These are phyloP conservation scores for Acanthamoeba lenticulata DNA, from an alignment of 208 protist species.

Conservation along the genomic window DNA sequence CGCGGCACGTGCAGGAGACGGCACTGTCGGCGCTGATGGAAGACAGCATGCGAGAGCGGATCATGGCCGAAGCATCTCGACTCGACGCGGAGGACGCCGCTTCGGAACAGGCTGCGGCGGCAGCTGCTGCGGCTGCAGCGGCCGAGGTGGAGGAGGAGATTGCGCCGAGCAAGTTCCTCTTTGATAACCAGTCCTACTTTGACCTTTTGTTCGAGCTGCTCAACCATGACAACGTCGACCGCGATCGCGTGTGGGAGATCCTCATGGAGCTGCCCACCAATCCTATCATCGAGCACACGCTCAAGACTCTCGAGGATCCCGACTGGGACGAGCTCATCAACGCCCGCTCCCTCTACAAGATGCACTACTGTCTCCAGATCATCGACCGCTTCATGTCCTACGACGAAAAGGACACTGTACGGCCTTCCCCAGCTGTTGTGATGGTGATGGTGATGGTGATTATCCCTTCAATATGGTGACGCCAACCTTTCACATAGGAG, in stretches of 20 bases:
- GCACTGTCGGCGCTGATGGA: constrained; percentile 1
- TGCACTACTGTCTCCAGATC: constrained; percentile 52
- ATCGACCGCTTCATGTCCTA: neutral
- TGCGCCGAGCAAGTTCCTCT: neutral
- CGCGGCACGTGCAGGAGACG: neutral
- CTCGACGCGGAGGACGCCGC: neutral
- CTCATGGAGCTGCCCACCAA: constrained; percentile 27
- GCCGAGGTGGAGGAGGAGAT: constrained; percentile 2
- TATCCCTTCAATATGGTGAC: neutral
- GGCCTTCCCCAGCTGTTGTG: neutral
- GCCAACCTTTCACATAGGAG: neutral
- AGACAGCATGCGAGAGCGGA: neutral
- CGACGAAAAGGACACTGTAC: constrained; percentile 1
- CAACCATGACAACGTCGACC: neutral
- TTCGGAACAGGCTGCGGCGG: neutral
- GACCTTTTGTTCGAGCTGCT: constrained; percentile 58
- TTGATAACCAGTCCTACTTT: constrained; percentile 53
- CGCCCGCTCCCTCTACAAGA: constrained; percentile 20
- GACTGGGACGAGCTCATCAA: constrained; percentile 60
- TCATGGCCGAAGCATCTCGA: neutral
- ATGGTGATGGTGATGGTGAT: neutral
- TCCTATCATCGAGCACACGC: neutral
- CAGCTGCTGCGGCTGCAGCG: neutral
- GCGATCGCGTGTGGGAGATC: constrained; percentile 40
- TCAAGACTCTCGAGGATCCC: neutral